Percentiles rank a stretch among this genome's conserved stretches.
Evolutionary conservation across 495 filamentous ascomycete genomes (phyloP).

Genomic region (Xylaria acuta): DNA sequence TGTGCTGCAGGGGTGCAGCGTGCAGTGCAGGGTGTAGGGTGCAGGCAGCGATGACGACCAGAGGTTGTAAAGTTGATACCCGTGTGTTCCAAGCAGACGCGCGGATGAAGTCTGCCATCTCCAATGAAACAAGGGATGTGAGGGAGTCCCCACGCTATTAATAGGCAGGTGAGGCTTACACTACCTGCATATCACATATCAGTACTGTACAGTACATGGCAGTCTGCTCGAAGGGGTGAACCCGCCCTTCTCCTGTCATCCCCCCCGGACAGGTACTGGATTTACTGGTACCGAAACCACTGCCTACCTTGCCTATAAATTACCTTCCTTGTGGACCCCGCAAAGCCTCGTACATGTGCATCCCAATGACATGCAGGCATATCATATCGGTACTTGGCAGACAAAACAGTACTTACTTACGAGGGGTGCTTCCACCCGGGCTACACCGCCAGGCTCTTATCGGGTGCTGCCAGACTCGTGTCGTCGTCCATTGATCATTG

Average conservation of each 20-base stretch:
- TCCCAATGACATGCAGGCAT: background rate
- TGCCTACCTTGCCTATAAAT: too few species aligned
- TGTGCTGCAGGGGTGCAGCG: background rate
- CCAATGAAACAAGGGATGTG: background rate
- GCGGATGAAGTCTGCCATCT: background rate
- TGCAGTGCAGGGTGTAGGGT: background rate
- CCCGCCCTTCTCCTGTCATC: too few species aligned
- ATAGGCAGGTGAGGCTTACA: constrained; percentile 19
- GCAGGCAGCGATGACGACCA: background rate
- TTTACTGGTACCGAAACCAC: too few species aligned
- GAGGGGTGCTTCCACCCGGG: too few species aligned
- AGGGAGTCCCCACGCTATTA: constrained; percentile 9
- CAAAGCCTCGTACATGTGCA: background rate
- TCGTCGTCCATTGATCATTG: background rate
- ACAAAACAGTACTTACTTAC: background rate
- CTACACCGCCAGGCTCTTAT: background rate
- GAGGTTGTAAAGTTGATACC: background rate
- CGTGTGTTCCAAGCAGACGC: background rate
- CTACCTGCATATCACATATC: too few species aligned
- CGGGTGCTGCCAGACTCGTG: background rate
- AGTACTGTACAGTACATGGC: too few species aligned
- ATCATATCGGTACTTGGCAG: constrained; percentile 4
- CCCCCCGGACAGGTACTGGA: too few species aligned
- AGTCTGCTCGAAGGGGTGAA: background rate
- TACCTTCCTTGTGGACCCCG: constrained; percentile 7